These are phyloP conservation scores for Chrysoporthe deuterocubensis DNA, from an alignment of 2,329 filamentous ascomycete genomes.

Conservation along the genomic window DNA sequence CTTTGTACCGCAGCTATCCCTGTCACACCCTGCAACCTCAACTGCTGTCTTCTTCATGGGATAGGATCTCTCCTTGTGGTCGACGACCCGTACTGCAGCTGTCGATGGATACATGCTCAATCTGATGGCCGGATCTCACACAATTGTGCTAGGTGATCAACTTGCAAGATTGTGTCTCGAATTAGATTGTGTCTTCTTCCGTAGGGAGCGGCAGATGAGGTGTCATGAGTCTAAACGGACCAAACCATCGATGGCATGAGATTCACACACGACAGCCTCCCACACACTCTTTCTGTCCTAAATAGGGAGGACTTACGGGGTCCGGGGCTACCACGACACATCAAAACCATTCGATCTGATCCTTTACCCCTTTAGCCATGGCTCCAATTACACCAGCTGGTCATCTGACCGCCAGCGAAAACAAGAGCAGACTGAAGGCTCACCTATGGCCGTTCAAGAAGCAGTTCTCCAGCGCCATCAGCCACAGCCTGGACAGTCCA, in stretches of 20 bases:
- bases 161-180: neutral
- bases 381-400: neutral
- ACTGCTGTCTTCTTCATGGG: neutral
- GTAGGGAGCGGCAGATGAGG: neutral
- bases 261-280: neutral
- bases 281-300: neutral
- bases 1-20: neutral
- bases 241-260: neutral
- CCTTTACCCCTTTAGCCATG: neutral
- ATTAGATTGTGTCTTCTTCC: neutral
- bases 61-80: neutral
- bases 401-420: neutral
- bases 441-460: too few relatives aligned
- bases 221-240: neutral
- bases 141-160: too few relatives aligned
- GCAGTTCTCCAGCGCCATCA: neutral
- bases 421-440: neutral
- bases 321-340: neutral
- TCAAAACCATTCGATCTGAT: neutral
- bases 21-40: neutral
- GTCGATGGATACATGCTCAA: too few relatives aligned
- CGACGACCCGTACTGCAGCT: too few relatives aligned
- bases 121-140: too few relatives aligned
- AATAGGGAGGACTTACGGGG: neutral
- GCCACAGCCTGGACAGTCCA: neutral